Conservation (phyloP, 2,329 filamentous ascomycete genomes). For the Aureobasidium sp. region DNA sequence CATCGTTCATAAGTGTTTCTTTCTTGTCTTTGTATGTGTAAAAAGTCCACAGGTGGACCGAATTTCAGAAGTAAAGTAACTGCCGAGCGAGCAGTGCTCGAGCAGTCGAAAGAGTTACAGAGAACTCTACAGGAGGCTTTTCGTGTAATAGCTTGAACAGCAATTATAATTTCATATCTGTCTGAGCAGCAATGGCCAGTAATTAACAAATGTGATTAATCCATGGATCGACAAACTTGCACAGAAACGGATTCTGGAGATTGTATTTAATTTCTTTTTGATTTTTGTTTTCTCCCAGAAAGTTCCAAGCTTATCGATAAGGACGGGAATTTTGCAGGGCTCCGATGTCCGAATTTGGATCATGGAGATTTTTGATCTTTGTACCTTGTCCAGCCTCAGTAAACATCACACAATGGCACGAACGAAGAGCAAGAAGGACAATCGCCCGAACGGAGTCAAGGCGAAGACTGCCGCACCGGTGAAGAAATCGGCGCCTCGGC, state of each 20-base stretch:
- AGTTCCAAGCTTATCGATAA: conserved; percentile 13
- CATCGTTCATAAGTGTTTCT: neutral
- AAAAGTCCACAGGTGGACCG: neutral
- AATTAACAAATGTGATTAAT: too few relatives aligned
- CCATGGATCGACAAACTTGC: too few relatives aligned
- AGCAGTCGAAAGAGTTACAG: neutral
- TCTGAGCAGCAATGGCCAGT: too few relatives aligned
- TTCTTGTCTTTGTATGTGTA: conserved; percentile 6
- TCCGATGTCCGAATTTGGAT: conserved; percentile 11
- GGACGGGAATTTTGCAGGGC: conserved; percentile 11
- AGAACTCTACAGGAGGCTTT: neutral
- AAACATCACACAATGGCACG: conserved; percentile 7
- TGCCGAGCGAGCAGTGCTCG: conserved; percentile 8
- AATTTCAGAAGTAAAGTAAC: neutral
- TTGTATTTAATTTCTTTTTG: neutral
- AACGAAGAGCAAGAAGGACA: conserved; percentile 11
- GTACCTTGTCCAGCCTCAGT: neutral
- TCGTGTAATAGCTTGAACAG: conserved; percentile 2
- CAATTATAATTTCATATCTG: conserved; percentile 6
- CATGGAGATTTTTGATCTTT: conserved; percentile 7
- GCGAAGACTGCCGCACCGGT: neutral
- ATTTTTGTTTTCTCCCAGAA: neutral
- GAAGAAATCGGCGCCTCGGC: neutral
- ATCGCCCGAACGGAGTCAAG: neutral
- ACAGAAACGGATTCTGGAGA: too few relatives aligned